Conservation (phyloP, 169 alveolate genomes). For the Blepharisma undulans region DNA sequence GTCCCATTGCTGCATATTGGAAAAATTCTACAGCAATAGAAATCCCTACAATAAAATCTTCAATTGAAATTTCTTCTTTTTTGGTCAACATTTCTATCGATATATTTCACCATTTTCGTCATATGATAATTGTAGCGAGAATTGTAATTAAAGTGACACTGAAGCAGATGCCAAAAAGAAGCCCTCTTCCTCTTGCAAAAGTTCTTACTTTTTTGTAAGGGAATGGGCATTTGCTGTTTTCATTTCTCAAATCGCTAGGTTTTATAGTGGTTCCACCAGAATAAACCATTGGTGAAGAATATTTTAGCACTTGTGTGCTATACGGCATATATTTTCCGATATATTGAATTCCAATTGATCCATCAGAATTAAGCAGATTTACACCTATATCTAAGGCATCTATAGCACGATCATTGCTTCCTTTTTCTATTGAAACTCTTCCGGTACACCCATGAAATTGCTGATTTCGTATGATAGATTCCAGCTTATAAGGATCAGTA, state of each 20-base stretch:
- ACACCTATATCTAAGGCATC: too few relatives aligned
- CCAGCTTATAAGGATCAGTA: not conserved
- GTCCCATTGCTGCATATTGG: constrained; percentile 12
- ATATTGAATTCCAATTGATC: too few relatives aligned
- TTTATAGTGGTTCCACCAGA: not conserved
- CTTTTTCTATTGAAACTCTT: not conserved
- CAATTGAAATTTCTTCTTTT: not conserved
- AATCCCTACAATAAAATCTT: not conserved
- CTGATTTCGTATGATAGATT: not conserved
- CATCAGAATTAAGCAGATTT: too few relatives aligned
- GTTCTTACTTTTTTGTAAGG: not conserved
- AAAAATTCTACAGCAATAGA: not conserved
- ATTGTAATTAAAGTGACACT: not conserved
- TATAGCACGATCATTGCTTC: not conserved
- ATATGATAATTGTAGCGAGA: not conserved
- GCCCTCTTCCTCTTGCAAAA: not conserved
- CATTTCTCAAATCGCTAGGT: not conserved
- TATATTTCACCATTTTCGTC: not conserved
- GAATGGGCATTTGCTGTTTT: not conserved
- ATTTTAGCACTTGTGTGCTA: not conserved
- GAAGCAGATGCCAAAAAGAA: not conserved
- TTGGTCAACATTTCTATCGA: not conserved
- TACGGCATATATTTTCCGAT: not conserved
- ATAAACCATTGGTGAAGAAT: not conserved
- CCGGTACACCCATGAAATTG: not conserved